These are phyloP conservation scores for Annulohypoxylon truncatum DNA, from an alignment of 2,329 filamentous ascomycete genomes.

Conservation along the genomic window DNA sequence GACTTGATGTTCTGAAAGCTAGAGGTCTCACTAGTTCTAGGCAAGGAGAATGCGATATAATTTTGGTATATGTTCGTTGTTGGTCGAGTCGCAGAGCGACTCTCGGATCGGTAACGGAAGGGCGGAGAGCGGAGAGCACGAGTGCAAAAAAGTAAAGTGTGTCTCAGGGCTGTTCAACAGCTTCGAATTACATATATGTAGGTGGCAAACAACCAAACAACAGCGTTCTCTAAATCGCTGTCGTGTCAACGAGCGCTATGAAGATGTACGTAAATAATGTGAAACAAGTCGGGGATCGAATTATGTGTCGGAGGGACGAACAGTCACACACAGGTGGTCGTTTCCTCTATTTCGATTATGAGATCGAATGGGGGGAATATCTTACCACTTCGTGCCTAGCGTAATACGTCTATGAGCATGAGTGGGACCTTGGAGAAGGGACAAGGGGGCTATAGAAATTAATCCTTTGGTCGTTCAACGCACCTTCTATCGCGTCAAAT, in stretches of 20 bases:
- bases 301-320: conserved; percentile 33
- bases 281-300: conserved; percentile 26
- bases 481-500: conserved; percentile 38
- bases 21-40: background rate
- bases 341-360: conserved; percentile 31
- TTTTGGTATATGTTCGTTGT: conserved; percentile 7
- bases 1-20: conserved; percentile 16
- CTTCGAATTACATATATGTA: conserved; percentile 34
- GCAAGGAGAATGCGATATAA: conserved; percentile 1
- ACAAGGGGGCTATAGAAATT: conserved; percentile 33
- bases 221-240: conserved; percentile 13
- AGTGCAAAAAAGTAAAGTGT: conserved; percentile 27
- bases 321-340: conserved; percentile 30
- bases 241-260: conserved; percentile 19
- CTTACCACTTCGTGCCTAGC: conserved; percentile 31
- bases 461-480: conserved; percentile 12
- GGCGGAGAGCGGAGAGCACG: conserved; percentile 21
- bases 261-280: conserved; percentile 22
- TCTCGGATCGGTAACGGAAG: conserved; percentile 14
- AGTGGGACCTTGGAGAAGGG: conserved; percentile 35
- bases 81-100: conserved; percentile 12
- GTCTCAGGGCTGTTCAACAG: conserved; percentile 42
- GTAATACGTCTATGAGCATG: conserved; percentile 1
- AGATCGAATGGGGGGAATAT: conserved; percentile 31
- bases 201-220: conserved; percentile 13